Percentiles rank a stretch among this genome's conserved stretches.
These are phyloP conservation scores for Candida neerlandica DNA, from an alignment of 1,139 yeast species.

Conservation along the genomic window DNA sequence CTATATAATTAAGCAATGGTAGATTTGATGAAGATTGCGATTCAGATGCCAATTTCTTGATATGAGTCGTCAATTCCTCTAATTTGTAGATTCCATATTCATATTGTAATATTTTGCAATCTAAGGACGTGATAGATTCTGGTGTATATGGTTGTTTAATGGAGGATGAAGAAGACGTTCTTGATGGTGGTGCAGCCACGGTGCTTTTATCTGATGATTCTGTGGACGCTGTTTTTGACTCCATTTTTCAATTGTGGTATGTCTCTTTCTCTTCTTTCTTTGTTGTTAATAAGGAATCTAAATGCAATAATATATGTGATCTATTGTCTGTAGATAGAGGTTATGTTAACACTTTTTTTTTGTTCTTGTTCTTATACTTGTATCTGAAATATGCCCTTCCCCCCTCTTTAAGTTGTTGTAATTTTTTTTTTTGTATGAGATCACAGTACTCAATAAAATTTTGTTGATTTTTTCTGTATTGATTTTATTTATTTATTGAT, in stretches of 20 bases:
- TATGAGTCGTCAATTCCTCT: constrained; percentile 23
- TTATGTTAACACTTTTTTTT: not conserved
- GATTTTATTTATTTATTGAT: not conserved
- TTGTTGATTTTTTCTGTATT: not conserved
- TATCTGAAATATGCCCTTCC: not conserved
- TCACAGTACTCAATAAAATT: not conserved
- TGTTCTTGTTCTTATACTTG: not conserved
- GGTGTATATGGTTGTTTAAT: constrained; percentile 9
- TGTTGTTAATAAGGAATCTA: not conserved
- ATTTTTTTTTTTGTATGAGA: not conserved
- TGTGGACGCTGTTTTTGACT: not conserved
- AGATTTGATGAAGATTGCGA: constrained; percentile 11
- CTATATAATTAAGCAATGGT: constrained; percentile 40
- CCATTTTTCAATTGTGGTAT: not conserved
- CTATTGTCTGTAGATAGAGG: too few species aligned
- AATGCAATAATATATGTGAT: too few species aligned
- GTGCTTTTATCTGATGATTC: not conserved
- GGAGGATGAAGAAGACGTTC: constrained; percentile 4
- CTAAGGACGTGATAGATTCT: constrained; percentile 15
- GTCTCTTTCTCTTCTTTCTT: not conserved
- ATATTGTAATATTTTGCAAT: constrained; percentile 36
- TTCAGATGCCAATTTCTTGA: constrained; percentile 17
- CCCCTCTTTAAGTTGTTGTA: not conserved
- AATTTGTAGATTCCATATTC: constrained; percentile 41
- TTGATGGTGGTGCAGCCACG: not conserved